Evolutionary conservation across 2,329 filamentous ascomycete species (phyloP).

Genomic region (Aspergillus aculeatinus): DNA sequence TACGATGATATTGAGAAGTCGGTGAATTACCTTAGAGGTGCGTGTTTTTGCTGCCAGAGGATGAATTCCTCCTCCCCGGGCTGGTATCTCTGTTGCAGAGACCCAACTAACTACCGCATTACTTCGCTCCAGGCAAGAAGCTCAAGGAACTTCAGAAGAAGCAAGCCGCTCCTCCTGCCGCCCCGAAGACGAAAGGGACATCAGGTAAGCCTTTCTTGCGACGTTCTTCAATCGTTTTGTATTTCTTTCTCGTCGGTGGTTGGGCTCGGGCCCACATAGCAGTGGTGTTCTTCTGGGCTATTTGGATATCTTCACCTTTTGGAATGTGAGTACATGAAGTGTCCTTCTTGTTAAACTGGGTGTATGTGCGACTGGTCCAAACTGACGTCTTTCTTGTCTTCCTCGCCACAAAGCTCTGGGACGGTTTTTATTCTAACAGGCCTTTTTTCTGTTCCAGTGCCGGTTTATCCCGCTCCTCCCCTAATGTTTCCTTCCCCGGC

Average conservation of each 20-base stretch:
- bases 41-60: slow-evolving; percentile 14
- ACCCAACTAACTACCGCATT: slow-evolving; percentile 6
- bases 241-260: slow-evolving; percentile 21
- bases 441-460: slow-evolving; percentile 26
- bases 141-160: slow-evolving; percentile 39
- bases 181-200: slow-evolving; percentile 25
- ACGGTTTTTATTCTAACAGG: slow-evolving; percentile 37
- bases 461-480: slow-evolving; percentile 28
- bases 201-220: slow-evolving; percentile 26
- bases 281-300: neutral
- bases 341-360: slow-evolving; percentile 6
- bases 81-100: neutral
- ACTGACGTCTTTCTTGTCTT: slow-evolving; percentile 28
- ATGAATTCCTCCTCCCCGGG: neutral
- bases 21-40: slow-evolving; percentile 74
- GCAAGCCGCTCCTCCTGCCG: slow-evolving; percentile 19
- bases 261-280: slow-evolving; percentile 27
- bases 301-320: neutral
- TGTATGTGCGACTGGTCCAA: slow-evolving; percentile 19
- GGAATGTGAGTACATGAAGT: slow-evolving; percentile 18
- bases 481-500: slow-evolving; percentile 24
- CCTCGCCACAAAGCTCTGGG: neutral
- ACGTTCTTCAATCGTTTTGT: slow-evolving; percentile 11
- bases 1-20: slow-evolving; percentile 90
- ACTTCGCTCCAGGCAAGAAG: slow-evolving; percentile 31